Evolutionary conservation across 2,329 filamentous ascomycete genomes (phyloP), one percentile per base, ranked within the genome.

Genomic region (Zasmidium citrigriseum): DNA sequence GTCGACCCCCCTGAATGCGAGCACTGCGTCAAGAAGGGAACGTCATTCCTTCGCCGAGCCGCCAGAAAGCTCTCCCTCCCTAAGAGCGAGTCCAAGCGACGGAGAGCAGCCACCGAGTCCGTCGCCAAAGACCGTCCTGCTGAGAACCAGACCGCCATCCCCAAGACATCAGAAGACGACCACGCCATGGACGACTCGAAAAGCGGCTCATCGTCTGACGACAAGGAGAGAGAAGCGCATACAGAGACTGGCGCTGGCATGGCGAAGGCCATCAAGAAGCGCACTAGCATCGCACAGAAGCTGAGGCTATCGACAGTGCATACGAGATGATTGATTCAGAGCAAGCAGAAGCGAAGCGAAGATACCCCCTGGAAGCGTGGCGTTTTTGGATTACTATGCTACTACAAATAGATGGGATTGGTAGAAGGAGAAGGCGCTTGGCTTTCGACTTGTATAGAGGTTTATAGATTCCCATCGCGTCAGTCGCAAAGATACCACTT

Each of bases 171-270:
- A 4, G 5, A 11, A 4, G 34, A 9, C 4, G 34, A 41, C 34
- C 34, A 41, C 14, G 16, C 18, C 34, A n/a, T 41, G 12, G 34
- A 41, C 7, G 34, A 41, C 7, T 4, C 34, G 34, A 41, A 41
- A 11, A 41, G 34, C 16, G 34, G 34, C 18, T 41, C 34, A n/a
- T 41, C 34, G 7, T 41, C 34, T 11, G 34, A 41, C 16, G 34
- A n/a, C 34, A 41, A 41, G 34, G 12, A 41, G 34, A 11, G 34
- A 16, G 34, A 41, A n/a, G 34, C 34, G 34, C 18, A 46, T 11
- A 54, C 52, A n/a, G 52, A 54, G 52, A 54, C 52, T 10, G 52
- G 52, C n/a, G 52, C 46, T 14, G 52, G 41, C n/a, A 16, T 21
- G 52, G 10, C 21, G 38, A 46, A 25, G 25, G 21, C 52, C 21